These are phyloP conservation scores for Phytopythium delawarense DNA, from an alignment of 352 stramenopile species.

Conservation along the genomic window DNA sequence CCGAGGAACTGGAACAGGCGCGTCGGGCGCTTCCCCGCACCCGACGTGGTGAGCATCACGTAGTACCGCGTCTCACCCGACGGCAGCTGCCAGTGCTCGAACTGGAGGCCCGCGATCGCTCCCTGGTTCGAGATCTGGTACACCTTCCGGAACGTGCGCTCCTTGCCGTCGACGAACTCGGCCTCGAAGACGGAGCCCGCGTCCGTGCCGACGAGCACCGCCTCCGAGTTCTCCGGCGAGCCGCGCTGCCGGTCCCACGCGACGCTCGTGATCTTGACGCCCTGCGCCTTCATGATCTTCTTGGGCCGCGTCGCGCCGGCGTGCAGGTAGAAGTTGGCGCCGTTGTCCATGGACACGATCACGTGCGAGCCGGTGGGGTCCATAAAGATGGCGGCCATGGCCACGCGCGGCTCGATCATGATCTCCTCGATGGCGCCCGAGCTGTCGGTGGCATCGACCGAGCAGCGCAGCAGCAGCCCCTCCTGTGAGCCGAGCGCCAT, in stretches of 20 bases:
- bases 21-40: constrained; percentile 79
- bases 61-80: constrained; percentile 62
- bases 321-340: constrained; percentile 85
- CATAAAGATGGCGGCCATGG: constrained; percentile 77
- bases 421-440: constrained; percentile 76
- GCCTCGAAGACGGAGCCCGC: constrained; percentile 76
- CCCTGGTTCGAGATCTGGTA: constrained; percentile 89
- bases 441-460: constrained; percentile 74
- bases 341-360: constrained; percentile 86
- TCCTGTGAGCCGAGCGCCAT: constrained; percentile 83
- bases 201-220: constrained; percentile 80
- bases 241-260: constrained; percentile 81
- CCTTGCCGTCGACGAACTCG: constrained; percentile 81
- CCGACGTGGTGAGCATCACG: constrained; percentile 82
- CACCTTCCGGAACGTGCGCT: constrained; percentile 84
- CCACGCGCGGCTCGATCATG: constrained; percentile 85
- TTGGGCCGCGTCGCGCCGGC: constrained; percentile 67
- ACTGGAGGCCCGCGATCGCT: constrained; percentile 73
- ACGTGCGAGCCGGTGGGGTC: constrained; percentile 79
- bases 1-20: constrained; percentile 92
- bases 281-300: constrained; percentile 85
- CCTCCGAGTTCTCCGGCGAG: constrained; percentile 48
- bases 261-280: constrained; percentile 70
- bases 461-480: constrained; percentile 75
- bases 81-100: constrained; percentile 71